Evolutionary conservation across 2,329 filamentous ascomycete species (phyloP).

Genomic region (Aspergillus proliferans): DNA sequence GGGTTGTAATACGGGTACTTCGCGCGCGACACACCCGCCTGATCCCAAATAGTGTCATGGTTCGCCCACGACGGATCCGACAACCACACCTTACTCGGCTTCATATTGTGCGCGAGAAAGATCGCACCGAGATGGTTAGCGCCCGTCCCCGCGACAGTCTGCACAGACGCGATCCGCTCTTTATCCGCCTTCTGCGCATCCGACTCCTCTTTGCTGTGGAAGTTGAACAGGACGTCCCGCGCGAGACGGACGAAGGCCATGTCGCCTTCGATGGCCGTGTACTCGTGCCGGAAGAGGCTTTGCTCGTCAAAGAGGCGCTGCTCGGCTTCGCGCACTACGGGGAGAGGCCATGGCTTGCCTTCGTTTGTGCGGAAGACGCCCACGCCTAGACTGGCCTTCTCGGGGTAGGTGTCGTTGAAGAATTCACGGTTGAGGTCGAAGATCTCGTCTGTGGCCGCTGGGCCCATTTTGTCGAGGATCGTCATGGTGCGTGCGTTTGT

Average conservation of each 20-base stretch:
- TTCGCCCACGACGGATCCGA: constrained; percentile 96
- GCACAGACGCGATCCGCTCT: constrained; percentile 60
- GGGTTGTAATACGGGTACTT: constrained; percentile 92
- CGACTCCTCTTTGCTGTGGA: constrained; percentile 47
- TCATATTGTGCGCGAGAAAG: constrained; percentile 85
- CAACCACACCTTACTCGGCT: constrained; percentile 68
- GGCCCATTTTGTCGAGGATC: constrained; percentile 53
- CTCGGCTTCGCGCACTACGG: constrained; percentile 81
- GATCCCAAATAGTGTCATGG: constrained; percentile 85
- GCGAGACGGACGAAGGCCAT: constrained; percentile 77
- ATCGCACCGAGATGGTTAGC: constrained; percentile 86
- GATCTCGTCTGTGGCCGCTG: constrained; percentile 84
- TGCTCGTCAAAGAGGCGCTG: constrained; percentile 69
- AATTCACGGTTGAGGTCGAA: constrained; percentile 84
- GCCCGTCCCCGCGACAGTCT: constrained; percentile 94
- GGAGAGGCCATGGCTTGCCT: constrained; percentile 93
- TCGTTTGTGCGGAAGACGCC: constrained; percentile 88
- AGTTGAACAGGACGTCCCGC: constrained; percentile 70
- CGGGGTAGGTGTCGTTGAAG: constrained; percentile 60
- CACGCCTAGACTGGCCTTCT: constrained; percentile 86
- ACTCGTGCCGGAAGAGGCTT: constrained; percentile 90
- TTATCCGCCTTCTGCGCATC: constrained; percentile 22
- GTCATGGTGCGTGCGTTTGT: constrained; percentile 18
- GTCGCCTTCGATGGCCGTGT: constrained; percentile 87
- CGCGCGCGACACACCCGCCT: constrained; percentile 67